Evolutionary conservation across 1,284 basidiomycete genomes (phyloP).

Genomic region (Cutaneotrichosporon cutaneum): DNA sequence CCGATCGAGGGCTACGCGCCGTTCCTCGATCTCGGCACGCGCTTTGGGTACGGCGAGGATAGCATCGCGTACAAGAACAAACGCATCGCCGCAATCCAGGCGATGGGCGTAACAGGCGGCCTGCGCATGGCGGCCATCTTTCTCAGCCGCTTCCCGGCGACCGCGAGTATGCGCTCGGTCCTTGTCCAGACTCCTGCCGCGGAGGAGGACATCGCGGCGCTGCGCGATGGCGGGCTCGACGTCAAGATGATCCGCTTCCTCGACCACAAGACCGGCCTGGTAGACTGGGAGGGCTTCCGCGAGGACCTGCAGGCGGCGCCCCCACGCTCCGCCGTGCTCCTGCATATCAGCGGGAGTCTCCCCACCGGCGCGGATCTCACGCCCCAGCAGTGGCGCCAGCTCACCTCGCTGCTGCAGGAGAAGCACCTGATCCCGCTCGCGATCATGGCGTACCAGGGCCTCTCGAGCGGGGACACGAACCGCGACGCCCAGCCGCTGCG

Average conservation of each 20-base stretch:
- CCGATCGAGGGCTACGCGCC: slow-evolving; percentile 46
- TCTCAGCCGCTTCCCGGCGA: slow-evolving; percentile 65
- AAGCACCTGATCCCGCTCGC: slow-evolving; percentile 47
- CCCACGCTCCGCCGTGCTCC: slow-evolving; percentile 71
- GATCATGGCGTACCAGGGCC: slow-evolving; percentile 50
- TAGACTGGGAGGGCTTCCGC: slow-evolving; percentile 77
- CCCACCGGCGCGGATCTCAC: slow-evolving; percentile 96
- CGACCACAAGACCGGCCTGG: slow-evolving; percentile 80
- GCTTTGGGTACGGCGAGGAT: slow-evolving; percentile 54
- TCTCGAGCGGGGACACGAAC: slow-evolving; percentile 46
- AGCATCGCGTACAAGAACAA: slow-evolving; percentile 59
- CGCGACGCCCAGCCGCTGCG: slow-evolving; percentile 50
- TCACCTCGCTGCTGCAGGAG: slow-evolving; percentile 54
- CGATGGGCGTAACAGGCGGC: slow-evolving; percentile 93
- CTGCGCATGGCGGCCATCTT: slow-evolving; percentile 90
- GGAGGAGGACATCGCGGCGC: slow-evolving; percentile 41
- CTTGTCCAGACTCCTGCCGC: slow-evolving; percentile 43
- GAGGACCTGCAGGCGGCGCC: slow-evolving; percentile 62
- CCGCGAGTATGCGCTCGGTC: slow-evolving; percentile 26
- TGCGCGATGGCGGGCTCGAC: slow-evolving; percentile 47
- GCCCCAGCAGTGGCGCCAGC: slow-evolving; percentile 77
- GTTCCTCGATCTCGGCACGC: slow-evolving; percentile 43
- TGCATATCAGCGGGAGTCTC: slow-evolving; percentile 94
- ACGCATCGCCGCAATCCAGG: slow-evolving; percentile 63
- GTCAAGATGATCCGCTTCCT: slow-evolving; percentile 63